A percentile compares a stretch with the other conserved stretches of the same genome.
phyloP scores from a whole-genome alignment of 2,329 filamentous ascomycete genomes.

The Diaporthe amygdali region DNA sequence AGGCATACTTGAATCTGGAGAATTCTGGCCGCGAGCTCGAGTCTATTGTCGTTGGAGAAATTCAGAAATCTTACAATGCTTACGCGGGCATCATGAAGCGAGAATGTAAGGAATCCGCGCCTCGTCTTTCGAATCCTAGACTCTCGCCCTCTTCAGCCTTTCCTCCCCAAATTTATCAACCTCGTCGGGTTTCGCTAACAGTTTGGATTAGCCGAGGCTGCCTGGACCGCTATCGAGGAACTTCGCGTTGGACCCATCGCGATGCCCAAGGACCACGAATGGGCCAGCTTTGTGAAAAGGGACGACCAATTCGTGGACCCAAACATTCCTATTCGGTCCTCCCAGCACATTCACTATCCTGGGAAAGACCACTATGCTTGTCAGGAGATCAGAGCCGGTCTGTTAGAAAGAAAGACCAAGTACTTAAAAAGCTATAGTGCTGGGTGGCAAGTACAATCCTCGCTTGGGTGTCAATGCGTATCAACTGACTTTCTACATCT shows the following conservation, averaged over 20 bases:
- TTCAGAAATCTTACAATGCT: constrained; percentile 96
- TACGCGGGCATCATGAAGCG: constrained; percentile 90
- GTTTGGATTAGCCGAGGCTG: constrained; percentile 66
- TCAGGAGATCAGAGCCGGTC: constrained; percentile 85
- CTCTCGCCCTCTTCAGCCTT: neutral
- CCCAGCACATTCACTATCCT: constrained; percentile 88
- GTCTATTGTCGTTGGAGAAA: constrained; percentile 94
- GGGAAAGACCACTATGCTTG: constrained; percentile 84
- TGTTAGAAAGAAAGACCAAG: constrained; percentile 97
- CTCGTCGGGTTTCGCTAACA: neutral
- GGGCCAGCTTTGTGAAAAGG: constrained; percentile 79
- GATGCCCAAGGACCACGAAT: constrained; percentile 95
- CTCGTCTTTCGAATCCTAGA: too few species aligned
- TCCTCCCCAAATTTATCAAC: neutral
- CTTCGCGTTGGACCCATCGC: constrained; percentile 83
- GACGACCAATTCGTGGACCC: constrained; percentile 91
- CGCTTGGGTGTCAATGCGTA: neutral
- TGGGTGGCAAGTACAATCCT: constrained; percentile 73
- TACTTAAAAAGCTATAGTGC: constrained; percentile 97
- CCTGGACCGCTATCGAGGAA: constrained; percentile 78
- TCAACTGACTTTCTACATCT: neutral
- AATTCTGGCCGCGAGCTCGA: constrained; percentile 93
- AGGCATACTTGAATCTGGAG: constrained; percentile 95
- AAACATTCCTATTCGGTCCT: constrained; percentile 74
- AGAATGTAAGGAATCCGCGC: constrained; percentile 50